phyloP scores from a whole-genome alignment of 1,284 basidiomycete genomes.

The Leccinum pachyderme region DNA sequence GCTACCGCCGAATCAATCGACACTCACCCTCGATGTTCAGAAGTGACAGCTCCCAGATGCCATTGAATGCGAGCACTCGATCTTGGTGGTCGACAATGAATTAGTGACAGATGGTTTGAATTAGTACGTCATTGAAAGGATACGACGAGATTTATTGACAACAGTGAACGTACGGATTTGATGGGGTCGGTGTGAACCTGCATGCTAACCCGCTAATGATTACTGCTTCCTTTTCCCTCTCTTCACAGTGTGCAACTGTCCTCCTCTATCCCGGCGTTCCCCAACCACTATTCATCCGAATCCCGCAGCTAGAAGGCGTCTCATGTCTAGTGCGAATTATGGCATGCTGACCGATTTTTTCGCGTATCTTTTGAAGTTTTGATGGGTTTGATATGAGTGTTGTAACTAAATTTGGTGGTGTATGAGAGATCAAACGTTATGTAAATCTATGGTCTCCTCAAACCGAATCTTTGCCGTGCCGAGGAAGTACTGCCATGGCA shows the following conservation, averaged over 20 bases:
- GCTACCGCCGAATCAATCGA: background rate
- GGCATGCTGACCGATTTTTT: background rate
- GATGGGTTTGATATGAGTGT: background rate
- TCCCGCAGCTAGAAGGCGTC: background rate
- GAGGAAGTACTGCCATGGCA: background rate
- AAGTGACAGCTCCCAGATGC: background rate
- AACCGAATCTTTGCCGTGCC: background rate
- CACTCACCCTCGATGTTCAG: background rate
- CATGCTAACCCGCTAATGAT: background rate
- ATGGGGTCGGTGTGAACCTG: background rate
- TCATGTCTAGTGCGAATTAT: background rate
- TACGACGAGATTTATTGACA: background rate
- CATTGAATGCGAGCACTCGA: background rate
- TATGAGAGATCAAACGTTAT: too few relatives aligned
- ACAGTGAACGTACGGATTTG: background rate
- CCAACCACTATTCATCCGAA: background rate
- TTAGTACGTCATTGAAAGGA: background rate
- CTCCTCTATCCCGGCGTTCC: background rate
- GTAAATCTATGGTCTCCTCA: background rate
- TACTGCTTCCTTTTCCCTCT: background rate
- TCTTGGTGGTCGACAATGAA: background rate
- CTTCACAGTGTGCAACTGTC: background rate
- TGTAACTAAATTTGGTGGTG: background rate
- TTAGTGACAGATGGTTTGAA: background rate
- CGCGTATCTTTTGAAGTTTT: background rate